Conservation (phyloP, 2,329 filamentous ascomycete genomes). For the Emmonsiellopsis sp. region DNA sequence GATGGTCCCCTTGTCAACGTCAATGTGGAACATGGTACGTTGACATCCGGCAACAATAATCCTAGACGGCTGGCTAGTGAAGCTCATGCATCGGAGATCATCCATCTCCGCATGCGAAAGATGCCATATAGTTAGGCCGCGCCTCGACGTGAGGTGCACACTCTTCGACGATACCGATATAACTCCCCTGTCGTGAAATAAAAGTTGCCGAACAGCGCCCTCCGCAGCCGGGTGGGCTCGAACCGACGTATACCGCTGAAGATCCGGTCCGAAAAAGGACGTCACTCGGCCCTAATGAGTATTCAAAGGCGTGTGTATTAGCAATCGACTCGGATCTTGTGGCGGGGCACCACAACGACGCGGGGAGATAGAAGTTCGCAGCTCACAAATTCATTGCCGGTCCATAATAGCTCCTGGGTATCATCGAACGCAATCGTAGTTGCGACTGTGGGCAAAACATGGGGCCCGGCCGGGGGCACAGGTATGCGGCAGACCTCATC, state of each 20-base stretch:
- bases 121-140: constrained; percentile 83
- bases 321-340: background rate
- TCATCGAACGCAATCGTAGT: constrained; percentile 84
- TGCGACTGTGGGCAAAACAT: constrained; percentile 61
- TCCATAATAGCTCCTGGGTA: constrained; percentile 83
- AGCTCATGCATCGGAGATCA: constrained; percentile 89
- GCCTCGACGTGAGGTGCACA: constrained; percentile 78
- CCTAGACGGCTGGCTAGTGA: constrained; percentile 76
- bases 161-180: constrained; percentile 74
- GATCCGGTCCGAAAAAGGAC: constrained; percentile 77
- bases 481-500: constrained; percentile 69
- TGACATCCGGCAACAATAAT: constrained; percentile 84
- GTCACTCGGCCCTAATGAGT: constrained; percentile 65
- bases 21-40: constrained; percentile 69
- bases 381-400: constrained; percentile 78
- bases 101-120: constrained; percentile 70
- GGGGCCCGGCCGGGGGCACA: constrained; percentile 66
- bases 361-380: background rate
- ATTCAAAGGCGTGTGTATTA: background rate
- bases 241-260: constrained; percentile 86
- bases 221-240: constrained; percentile 65
- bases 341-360: background rate
- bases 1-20: constrained; percentile 63
- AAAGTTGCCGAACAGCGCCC: constrained; percentile 74
- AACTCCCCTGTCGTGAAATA: constrained; percentile 86